These are phyloP conservation scores for Logfia minima DNA, from an alignment of 129 eudicot species.

Conservation along the genomic window DNA sequence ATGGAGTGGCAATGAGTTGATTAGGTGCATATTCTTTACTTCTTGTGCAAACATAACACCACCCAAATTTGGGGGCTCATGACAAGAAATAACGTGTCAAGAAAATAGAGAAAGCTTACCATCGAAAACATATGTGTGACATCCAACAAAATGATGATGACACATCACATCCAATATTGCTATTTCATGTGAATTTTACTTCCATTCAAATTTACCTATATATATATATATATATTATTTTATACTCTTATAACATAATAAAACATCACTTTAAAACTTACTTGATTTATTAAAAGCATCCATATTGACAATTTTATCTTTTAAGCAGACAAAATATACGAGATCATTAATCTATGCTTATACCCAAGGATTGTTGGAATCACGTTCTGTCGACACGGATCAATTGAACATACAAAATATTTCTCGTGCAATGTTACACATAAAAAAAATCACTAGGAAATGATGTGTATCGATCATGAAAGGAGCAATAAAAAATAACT, in stretches of 20 bases:
- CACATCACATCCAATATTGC: slow-evolving; percentile 25
- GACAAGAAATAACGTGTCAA: slow-evolving; percentile 43
- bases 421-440: too few relatives aligned
- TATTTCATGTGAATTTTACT: slow-evolving; percentile 34
- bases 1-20: slow-evolving; percentile 21
- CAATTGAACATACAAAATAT: too few relatives aligned
- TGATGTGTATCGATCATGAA: too few relatives aligned
- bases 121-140: slow-evolving; percentile 33
- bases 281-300: not conserved
- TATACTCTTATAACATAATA: not conserved
- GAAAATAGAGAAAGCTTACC: slow-evolving; percentile 44
- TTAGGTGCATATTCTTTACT: slow-evolving; percentile 36
- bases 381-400: too few relatives aligned
- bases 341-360: too few relatives aligned
- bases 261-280: not conserved
- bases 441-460: too few relatives aligned
- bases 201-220: slow-evolving; percentile 19
- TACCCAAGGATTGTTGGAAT: too few relatives aligned
- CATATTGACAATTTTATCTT: too few relatives aligned
- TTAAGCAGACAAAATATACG: too few relatives aligned
- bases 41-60: slow-evolving; percentile 25
- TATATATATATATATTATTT: not conserved
- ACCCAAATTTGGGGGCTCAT: slow-evolving; percentile 19
- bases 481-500: too few relatives aligned
- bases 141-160: slow-evolving; percentile 38